Evolutionary conservation across 768 basidiomycete species (phyloP), one percentile per base, ranked within the genome.

Genomic region (Leccinum broughii): DNA sequence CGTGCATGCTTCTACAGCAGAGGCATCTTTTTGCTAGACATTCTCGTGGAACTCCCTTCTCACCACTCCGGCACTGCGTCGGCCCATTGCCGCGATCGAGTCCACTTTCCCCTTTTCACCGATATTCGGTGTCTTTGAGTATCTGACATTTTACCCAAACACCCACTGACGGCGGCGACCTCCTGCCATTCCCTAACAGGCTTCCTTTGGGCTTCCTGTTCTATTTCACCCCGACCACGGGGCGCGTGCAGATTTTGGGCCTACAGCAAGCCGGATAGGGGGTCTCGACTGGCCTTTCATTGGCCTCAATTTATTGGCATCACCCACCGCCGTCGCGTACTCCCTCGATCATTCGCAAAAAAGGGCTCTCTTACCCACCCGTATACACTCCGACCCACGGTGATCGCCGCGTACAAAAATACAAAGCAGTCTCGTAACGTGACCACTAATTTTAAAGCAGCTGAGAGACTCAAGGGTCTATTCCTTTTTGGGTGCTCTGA

Each of bases 251-350:
- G 28, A 6, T 24, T 11, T 7, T 35, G 6, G 11, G 44, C 20
- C n/a, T 50, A 66, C 65, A 67, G 56, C 65, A 59, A 54, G 41
- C 46, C n/a, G n/a, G 39, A 51, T 35, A 14, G 14, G 32, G n/a
- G 24, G 52, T 53, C 20, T 35, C 22, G 34, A 10, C 30, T 14
- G 14, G 41, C 13, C 30, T 37, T 37, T 46, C 34, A 28, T 11
- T 32, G 20, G 4, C 30, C 22, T 20, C 22, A 4, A 46, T 34
- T 51, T 17, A 52, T 52, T 20, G 8, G 61, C 1, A 22, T 24
- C 28, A 20, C 32, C 52, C 34, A 37, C 20, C 32, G 4, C 13
- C 15, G 11, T 28, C 24, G 22, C 10, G 28, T 26, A 7, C 26
- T 14, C 48, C 52, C 14, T 39, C 26, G n/a, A 39, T 8, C 34